Evolutionary conservation across 2,329 filamentous ascomycete genomes (phyloP).

Genomic region (Exophiala sp.): DNA sequence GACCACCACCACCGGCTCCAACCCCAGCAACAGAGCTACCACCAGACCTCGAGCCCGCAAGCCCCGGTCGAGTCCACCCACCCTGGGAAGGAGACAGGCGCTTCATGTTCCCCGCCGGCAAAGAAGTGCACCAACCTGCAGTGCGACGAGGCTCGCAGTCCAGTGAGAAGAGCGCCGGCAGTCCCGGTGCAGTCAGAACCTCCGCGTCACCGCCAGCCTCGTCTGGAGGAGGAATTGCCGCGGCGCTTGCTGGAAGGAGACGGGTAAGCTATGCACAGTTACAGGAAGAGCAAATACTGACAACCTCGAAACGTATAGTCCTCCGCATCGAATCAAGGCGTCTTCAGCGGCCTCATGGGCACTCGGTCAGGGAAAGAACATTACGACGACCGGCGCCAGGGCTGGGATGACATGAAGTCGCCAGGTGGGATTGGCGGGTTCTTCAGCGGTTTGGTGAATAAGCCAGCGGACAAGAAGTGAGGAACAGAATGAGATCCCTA

Average conservation of each 20-base stretch:
- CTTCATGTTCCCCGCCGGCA: constrained; percentile 14
- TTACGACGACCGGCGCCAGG: constrained; percentile 15
- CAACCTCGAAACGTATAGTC: constrained; percentile 7
- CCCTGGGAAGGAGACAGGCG: constrained; percentile 21
- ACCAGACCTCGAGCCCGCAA: constrained; percentile 1
- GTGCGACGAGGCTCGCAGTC: constrained; percentile 10
- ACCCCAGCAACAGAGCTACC: not conserved
- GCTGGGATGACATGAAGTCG: constrained; percentile 22
- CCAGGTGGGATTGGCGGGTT: constrained; percentile 11
- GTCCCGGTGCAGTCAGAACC: constrained; percentile 47
- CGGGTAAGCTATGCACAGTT: constrained; percentile 11
- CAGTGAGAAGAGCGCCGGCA: constrained; percentile 5
- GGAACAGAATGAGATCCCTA: not conserved
- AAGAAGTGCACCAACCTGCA: constrained; percentile 16
- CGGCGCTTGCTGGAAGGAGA: constrained; percentile 21
- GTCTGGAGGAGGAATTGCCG: constrained; percentile 72
- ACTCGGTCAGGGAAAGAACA: constrained; percentile 13
- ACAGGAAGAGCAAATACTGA: not conserved
- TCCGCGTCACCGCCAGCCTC: constrained; percentile 75
- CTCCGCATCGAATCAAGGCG: constrained; percentile 21
- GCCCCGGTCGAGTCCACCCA: constrained; percentile 11
- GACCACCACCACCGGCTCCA: constrained; percentile 1
- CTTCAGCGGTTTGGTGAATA: constrained; percentile 14
- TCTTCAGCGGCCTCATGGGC: constrained; percentile 23
- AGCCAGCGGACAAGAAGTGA: constrained; percentile 23